These are phyloP conservation scores for Cornus florida DNA, from an alignment of 148 eudicot species.

Conservation along the genomic window DNA sequence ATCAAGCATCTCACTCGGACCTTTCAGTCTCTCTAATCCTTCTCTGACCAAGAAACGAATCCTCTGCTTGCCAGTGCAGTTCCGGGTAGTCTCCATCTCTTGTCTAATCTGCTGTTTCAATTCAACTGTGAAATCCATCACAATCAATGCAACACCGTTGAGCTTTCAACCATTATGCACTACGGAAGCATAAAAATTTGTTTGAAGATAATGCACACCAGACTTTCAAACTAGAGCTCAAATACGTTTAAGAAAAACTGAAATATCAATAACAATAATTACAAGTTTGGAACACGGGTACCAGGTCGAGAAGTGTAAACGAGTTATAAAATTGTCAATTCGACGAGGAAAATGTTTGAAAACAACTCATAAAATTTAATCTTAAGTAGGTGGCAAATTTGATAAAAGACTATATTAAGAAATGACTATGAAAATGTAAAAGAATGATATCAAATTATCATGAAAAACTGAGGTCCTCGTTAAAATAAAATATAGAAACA, in stretches of 20 bases:
- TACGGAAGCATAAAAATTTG: too few species aligned
- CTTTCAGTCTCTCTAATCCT: constrained; percentile 66
- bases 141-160: neutral
- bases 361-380: neutral
- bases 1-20: constrained; percentile 82
- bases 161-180: too few species aligned
- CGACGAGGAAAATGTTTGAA: neutral
- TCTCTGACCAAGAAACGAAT: constrained; percentile 75
- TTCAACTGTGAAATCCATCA: constrained; percentile 49
- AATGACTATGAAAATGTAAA: neutral
- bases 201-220: too few species aligned
- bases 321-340: neutral
- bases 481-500: too few species aligned
- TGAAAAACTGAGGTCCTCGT: neutral
- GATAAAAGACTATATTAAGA: neutral
- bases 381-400: neutral
- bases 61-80: constrained; percentile 78
- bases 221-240: too few species aligned
- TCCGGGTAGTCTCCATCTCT: constrained; percentile 73
- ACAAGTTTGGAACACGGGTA: neutral
- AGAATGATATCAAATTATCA: neutral
- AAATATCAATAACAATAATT: neutral
- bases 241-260: neutral
- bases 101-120: constrained; percentile 64
- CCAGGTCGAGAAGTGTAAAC: neutral